Evolutionary conservation across 2,329 filamentous ascomycete genomes (phyloP).

Genomic region (Aspergillus candidus): DNA sequence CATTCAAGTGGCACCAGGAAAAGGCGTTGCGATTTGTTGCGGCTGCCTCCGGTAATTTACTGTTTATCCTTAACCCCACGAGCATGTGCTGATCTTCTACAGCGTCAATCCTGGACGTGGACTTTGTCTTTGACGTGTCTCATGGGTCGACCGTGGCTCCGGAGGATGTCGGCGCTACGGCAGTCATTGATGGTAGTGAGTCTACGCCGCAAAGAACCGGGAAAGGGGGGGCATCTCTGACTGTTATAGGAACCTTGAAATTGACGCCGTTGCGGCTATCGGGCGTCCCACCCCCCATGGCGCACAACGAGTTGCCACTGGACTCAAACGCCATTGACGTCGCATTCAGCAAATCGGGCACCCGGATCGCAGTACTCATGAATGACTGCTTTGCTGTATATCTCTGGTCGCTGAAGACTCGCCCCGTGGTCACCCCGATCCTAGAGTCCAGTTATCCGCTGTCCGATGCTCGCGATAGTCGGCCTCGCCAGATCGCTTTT

Average conservation of each 20-base stretch:
- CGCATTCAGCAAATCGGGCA: constrained; percentile 61
- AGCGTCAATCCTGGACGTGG: constrained; percentile 53
- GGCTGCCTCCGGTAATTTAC: constrained; percentile 42
- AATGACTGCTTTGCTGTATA: constrained; percentile 61
- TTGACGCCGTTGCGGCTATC: constrained; percentile 77
- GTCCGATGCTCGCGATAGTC: constrained; percentile 21
- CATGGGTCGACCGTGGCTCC: constrained; percentile 65
- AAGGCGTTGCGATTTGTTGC: constrained; percentile 64
- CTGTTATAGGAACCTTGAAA: constrained; percentile 55
- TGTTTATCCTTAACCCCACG: constrained; percentile 5
- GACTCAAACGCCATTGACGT: constrained; percentile 65
- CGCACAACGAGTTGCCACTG: constrained; percentile 64
- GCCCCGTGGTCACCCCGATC: constrained; percentile 31
- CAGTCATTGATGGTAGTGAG: constrained; percentile 73
- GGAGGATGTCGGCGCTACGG: constrained; percentile 70
- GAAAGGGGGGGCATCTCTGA: constrained; percentile 9
- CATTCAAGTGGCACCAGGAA: constrained; percentile 72
- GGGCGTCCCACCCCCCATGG: constrained; percentile 90
- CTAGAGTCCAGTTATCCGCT: constrained; percentile 36
- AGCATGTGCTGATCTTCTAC: constrained; percentile 1
- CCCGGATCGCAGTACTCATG: constrained; percentile 66
- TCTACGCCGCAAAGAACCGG: constrained; percentile 7
- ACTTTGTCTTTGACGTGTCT: constrained; percentile 63
- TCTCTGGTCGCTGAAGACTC: constrained; percentile 55
- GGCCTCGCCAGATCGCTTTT: constrained; percentile 45